Conservation (phyloP, 345 rosid genomes). For the Bruguiera parviflora region DNA sequence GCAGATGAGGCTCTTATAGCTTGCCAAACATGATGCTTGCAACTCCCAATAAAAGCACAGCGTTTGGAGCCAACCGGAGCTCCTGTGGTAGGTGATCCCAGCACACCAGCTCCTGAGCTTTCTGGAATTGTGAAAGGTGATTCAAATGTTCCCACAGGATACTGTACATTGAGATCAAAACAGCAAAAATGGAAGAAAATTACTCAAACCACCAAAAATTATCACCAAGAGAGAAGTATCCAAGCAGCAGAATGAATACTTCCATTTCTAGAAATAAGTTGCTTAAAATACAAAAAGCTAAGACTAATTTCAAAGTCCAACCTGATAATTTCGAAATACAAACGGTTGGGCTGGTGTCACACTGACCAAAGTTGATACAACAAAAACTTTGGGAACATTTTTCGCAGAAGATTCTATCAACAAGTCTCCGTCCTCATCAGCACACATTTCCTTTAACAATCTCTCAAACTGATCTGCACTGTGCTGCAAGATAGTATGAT, state of each 20-base stretch:
- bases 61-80: constrained; percentile 84
- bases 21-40: constrained; percentile 93
- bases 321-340: constrained; percentile 98
- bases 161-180: constrained; percentile 44
- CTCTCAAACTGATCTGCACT: constrained; percentile 98
- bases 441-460: constrained; percentile 95
- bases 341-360: constrained; percentile 95
- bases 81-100: constrained; percentile 63
- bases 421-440: constrained; percentile 90
- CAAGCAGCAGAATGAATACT: constrained; percentile 5
- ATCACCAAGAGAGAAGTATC: constrained; percentile 1
- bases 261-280: not conserved
- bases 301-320: constrained; percentile 19
- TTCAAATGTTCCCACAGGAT: constrained; percentile 92
- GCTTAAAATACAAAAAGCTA: not conserved
- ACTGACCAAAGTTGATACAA: constrained; percentile 90
- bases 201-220: not conserved
- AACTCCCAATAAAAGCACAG: constrained; percentile 94
- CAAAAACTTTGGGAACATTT: constrained; percentile 87
- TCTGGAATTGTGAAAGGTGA: constrained; percentile 73
- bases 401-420: constrained; percentile 93
- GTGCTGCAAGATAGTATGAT: constrained; percentile 72
- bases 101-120: constrained; percentile 56
- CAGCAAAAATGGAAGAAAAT: constrained; percentile 6
- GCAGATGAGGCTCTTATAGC: constrained; percentile 99